These are phyloP conservation scores for Monascus purpureus DNA, from an alignment of 495 filamentous ascomycete genomes.

Conservation along the genomic window DNA sequence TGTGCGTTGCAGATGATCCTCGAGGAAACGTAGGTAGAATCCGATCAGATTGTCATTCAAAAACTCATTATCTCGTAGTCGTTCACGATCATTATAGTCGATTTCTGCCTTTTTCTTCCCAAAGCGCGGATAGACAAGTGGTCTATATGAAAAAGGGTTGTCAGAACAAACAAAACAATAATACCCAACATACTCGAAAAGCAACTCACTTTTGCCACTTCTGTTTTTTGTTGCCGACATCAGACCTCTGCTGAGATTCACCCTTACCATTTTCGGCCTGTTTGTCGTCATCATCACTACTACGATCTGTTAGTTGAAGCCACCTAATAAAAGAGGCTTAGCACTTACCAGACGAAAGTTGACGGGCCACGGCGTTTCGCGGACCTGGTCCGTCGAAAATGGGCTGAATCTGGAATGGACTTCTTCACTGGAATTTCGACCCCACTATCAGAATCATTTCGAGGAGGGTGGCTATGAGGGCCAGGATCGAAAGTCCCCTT, in stretches of 20 bases:
- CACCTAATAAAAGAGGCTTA: not conserved
- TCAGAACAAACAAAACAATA: slow-evolving; percentile 7
- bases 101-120: slow-evolving; percentile 64
- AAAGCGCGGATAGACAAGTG: slow-evolving; percentile 54
- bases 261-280: not conserved
- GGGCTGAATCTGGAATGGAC: slow-evolving; percentile 1
- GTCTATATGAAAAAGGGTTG: slow-evolving; percentile 14
- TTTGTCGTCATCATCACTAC: slow-evolving; percentile 7
- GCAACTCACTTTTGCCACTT: slow-evolving; percentile 14
- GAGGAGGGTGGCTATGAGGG: slow-evolving; percentile 1
- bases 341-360: slow-evolving; percentile 9
- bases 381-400: slow-evolving; percentile 17
- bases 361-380: slow-evolving; percentile 12
- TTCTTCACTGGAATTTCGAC: slow-evolving; percentile 20
- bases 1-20: slow-evolving; percentile 44
- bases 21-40: slow-evolving; percentile 70
- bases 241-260: slow-evolving; percentile 5
- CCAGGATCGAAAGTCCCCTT: slow-evolving; percentile 1
- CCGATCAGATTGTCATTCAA: slow-evolving; percentile 85
- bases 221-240: slow-evolving; percentile 2
- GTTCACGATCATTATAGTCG: slow-evolving; percentile 60
- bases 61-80: slow-evolving; percentile 72
- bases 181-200: not conserved
- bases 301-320: slow-evolving; percentile 1
- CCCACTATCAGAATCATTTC: slow-evolving; percentile 3